These are phyloP conservation scores for Syzygium oleosum DNA, from an alignment of 345 rosid species.

Conservation along the genomic window DNA sequence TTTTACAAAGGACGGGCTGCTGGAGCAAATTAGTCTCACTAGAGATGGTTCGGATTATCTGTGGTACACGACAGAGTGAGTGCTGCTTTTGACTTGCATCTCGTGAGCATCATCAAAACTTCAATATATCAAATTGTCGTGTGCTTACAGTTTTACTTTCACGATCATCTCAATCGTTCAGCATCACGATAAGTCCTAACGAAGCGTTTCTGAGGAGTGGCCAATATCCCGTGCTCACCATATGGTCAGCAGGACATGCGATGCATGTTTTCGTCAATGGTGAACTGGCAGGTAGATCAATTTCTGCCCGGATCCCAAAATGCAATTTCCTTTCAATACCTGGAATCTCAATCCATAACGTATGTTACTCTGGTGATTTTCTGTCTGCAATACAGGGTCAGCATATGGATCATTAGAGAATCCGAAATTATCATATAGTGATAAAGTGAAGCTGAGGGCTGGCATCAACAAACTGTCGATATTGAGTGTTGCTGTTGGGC, in stretches of 20 bases:
- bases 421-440: slow-evolving; percentile 53
- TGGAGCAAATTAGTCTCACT: slow-evolving; percentile 28
- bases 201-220: slow-evolving; percentile 66
- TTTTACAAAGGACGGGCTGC: slow-evolving; percentile 18
- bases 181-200: slow-evolving; percentile 39
- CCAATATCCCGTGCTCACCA: slow-evolving; percentile 50
- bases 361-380: not conserved
- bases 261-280: slow-evolving; percentile 68
- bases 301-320: not conserved
- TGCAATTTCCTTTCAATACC: not conserved
- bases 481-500: slow-evolving; percentile 75
- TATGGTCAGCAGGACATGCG: slow-evolving; percentile 75
- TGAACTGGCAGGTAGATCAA: slow-evolving; percentile 28
- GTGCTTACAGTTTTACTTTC: not conserved
- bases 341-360: not conserved
- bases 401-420: slow-evolving; percentile 47
- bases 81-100: not conserved
- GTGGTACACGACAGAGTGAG: slow-evolving; percentile 45
- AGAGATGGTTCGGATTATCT: slow-evolving; percentile 34
- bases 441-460: slow-evolving; percentile 58
- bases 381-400: slow-evolving; percentile 35
- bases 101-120: not conserved
- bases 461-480: slow-evolving; percentile 79
- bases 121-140: not conserved
- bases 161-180: slow-evolving; percentile 4